Evolutionary conservation across 1,284 basidiomycete genomes (phyloP), one percentile per base, ranked within the genome.

Genomic region (Marasmius fiardii): DNA sequence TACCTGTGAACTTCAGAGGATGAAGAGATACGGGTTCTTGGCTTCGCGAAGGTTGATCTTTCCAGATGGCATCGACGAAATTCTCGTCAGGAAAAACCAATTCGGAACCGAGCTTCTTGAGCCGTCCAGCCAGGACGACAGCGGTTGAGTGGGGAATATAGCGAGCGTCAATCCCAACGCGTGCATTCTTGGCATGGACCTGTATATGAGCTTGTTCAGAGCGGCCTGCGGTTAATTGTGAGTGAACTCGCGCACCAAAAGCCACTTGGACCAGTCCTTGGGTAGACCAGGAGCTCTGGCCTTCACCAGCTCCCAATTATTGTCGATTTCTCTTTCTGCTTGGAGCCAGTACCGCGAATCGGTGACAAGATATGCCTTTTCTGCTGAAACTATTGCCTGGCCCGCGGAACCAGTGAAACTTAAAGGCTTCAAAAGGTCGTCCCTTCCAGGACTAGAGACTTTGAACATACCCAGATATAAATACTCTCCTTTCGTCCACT

Each of bases 311-410:
- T 77, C 75, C 94, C 94, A 98, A 60, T 91, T 86, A 20, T 70
- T 60, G 67, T 94, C 90, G 18, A 94, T 71, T 66, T 95, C 85
- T 10, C 85, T 75, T 8, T 79, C 78, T 4, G 94, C 93, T 72
- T 95, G 93, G 1, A 88, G 68, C 88, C 92, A 96, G 70, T 97
- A 97, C 26, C 93, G 81, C 23, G 93, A 92, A 69, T 98, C 94
- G n/a, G 88, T 90, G 61, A 95, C 80, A 28, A 97, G 77, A 63
- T 90, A 88, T 3, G 87, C 86, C 2, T 77, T 72, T 1, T 77
- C 78, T 62, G 76, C 75, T 1, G 88, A 86, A 23, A 96, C 73
- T 43, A 98, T 78, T 4, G 90, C 94, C 50, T 86, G 81, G 4
- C 94, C 95, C 3, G 90, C 87, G 20, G 88, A 86, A 12, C 95